phyloP scores from a whole-genome alignment of 1,139 yeast genomes.

The Saccharomyces hybrid region DNA sequence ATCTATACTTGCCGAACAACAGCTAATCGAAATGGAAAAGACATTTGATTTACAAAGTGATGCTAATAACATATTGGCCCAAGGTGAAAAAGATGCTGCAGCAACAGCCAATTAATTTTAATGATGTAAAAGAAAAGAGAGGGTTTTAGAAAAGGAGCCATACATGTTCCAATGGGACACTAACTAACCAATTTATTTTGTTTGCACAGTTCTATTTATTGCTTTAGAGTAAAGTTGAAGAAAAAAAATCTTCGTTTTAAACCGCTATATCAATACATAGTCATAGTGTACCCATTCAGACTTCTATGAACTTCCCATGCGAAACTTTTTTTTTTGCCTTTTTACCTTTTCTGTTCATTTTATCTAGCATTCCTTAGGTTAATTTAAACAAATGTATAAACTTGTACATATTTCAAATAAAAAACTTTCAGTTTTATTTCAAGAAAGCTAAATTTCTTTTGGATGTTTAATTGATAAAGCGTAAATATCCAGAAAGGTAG shows the following conservation, averaged over 20 bases:
- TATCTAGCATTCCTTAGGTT: slow-evolving; percentile 1
- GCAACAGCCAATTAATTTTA: slow-evolving; percentile 5
- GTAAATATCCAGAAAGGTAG: slow-evolving; percentile 75
- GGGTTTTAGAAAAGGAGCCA: background rate
- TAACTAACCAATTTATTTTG: background rate
- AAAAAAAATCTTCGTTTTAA: background rate
- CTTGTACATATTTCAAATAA: slow-evolving; percentile 14
- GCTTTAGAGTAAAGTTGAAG: background rate
- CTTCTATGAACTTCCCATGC: background rate
- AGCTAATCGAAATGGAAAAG: slow-evolving; percentile 88
- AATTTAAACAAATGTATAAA: slow-evolving; percentile 8
- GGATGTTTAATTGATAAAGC: slow-evolving; percentile 81
- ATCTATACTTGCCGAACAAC: slow-evolving; percentile 87
- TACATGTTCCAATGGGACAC: background rate
- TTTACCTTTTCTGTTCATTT: slow-evolving; percentile 1
- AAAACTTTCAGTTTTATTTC: slow-evolving; percentile 2
- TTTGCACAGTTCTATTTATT: background rate
- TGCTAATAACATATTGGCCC: slow-evolving; percentile 75
- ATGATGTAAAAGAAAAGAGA: background rate
- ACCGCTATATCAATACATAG: background rate
- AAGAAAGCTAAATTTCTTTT: slow-evolving; percentile 35
- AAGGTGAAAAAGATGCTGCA: slow-evolving; percentile 43
- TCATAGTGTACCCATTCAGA: background rate
- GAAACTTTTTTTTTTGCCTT: background rate
- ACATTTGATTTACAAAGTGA: slow-evolving; percentile 82